Base-by-base conservation (phyloP, 805 yeast genomes). In the Blastobotrys americana region DNA sequence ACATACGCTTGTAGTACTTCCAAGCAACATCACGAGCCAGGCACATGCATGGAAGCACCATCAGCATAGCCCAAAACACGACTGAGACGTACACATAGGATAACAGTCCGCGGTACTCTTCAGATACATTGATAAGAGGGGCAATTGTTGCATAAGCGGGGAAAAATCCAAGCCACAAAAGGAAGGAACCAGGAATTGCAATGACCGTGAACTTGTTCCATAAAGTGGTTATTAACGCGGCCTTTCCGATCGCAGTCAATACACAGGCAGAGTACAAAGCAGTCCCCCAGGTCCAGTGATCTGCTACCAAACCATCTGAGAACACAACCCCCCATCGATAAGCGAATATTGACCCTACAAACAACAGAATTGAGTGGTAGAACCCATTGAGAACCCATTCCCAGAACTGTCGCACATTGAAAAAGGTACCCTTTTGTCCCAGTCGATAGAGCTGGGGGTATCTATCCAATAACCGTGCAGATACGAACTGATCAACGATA, bases 331-430 rank as follows among this genome's bases (percentile, higher is more conserved):
- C 88, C 55, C 74, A 74, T 44, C 72, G 68, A 64, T 82, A 87
- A 39, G 88, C 80, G 50, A 78, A 73, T 41, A 74, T 71, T 10
- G 86, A 71, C 27, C 90, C 82, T 37, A 88, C 68, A 61, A 80
- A 94, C 17, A 88, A 81, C 18, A 93, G 70, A 2, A 87, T 85
- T 9, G 96, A 86, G 61, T 93, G 99, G 65, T 78, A 93, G 59
- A 93, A 90, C 0, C 98, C 99, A 63, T 93, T 94, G 41, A 80
- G 67, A 37, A 93, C 85, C 98, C 98, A 93, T 16, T 95, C 85
- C 97, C 97, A 90, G 63, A 93, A 93, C 34, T 88, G 88, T 3
- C 78, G 72, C 9, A 88, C 95, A 54, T 90, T 90, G 68, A 93
- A 86, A 58, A 93, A 93, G 45, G 76, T 81, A 16, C 95, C 84